Base-by-base conservation (phyloP, 2,329 filamentous ascomycete genomes). In the Elsinoe australis region DNA sequence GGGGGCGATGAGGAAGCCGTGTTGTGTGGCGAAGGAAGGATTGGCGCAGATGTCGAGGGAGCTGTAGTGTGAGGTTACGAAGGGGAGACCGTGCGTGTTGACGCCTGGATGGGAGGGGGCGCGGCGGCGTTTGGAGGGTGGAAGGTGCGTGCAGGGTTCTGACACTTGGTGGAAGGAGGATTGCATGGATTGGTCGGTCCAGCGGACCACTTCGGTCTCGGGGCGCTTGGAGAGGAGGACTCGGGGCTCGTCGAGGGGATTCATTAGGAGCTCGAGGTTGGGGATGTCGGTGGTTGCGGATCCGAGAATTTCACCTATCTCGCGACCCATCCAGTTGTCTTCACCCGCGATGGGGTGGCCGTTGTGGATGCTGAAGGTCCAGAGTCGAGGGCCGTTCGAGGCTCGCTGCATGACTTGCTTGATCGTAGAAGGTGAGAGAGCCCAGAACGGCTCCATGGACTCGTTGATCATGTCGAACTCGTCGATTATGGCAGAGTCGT, bases 381-480 rank as follows among this genome's bases (percentile, higher is more conserved):
- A 38, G 9, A 48, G 34, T 7, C 14, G 15, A 15, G 33, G 32
- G 5, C 45, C 45, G 3, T 35, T 18, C n/a, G 45, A 22, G 14
- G 45, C 45, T 2, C 34, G 33, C 24, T 48, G 31, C 8, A 26
- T 17, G 9, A 48, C 32, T 15, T 29, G 33, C 9, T 18, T 36
- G 18, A 81, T 66, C 28, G 72, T 66, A 17, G 66, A 63, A 0
- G 78, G 75, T 3, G 64, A 59, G 19, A 80, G 59, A 2, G 72
- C 68, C 42, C 71, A 74, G 54, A 80, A 81, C 1, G 76, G 76
- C 6, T 73, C 61, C 9, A 81, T 58, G 53, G 80, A 75, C 15
- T 71, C 59, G 52, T 79, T 62, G n/a, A 82, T 78, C 53, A 73
- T 75, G 60, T 80, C 75, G 52, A 73, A 81, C 52, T 79, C 74